A percentile compares a stretch with the other conserved stretches of the same genome.
phyloP scores from a whole-genome alignment of 2,329 filamentous ascomycete genomes.

The Aureobasidium sp. region DNA sequence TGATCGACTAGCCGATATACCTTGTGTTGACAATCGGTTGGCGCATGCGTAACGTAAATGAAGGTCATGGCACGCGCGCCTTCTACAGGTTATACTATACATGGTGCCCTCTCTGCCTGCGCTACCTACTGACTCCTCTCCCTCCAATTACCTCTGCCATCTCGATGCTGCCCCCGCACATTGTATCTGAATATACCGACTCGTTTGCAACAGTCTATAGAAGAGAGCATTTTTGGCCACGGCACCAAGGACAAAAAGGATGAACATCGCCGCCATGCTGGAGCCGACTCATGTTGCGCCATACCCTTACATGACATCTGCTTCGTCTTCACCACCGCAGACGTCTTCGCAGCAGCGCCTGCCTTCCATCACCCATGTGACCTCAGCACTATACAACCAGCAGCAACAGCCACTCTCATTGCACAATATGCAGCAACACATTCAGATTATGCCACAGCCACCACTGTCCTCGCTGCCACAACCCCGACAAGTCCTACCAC shows the following conservation, averaged over 20 bases:
- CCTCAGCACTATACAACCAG: background rate
- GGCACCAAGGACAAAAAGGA: background rate
- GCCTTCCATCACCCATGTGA: background rate
- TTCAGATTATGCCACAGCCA: background rate
- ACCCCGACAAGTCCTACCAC: background rate
- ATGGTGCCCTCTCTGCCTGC: no score
- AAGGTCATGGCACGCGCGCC: no score
- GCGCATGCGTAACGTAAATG: no score
- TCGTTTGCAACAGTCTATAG: no score
- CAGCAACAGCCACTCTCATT: background rate
- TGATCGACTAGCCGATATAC: no score
- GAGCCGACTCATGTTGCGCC: background rate
- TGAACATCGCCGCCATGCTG: slow-evolving; percentile 1
- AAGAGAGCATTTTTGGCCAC: no score
- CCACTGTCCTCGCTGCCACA: background rate
- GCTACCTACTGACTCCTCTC: no score
- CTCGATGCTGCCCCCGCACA: no score
- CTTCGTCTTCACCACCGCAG: background rate
- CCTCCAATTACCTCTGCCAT: no score
- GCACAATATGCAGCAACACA: background rate
- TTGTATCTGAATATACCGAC: no score
- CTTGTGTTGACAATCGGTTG: no score
- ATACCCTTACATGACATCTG: background rate
- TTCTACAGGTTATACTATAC: no score
- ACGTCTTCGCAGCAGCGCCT: background rate